Evolutionary conservation across 75 land plant genomes (phyloP), one percentile per base, ranked within the genome.

Genomic region (Pinus tabuliformis): DNA sequence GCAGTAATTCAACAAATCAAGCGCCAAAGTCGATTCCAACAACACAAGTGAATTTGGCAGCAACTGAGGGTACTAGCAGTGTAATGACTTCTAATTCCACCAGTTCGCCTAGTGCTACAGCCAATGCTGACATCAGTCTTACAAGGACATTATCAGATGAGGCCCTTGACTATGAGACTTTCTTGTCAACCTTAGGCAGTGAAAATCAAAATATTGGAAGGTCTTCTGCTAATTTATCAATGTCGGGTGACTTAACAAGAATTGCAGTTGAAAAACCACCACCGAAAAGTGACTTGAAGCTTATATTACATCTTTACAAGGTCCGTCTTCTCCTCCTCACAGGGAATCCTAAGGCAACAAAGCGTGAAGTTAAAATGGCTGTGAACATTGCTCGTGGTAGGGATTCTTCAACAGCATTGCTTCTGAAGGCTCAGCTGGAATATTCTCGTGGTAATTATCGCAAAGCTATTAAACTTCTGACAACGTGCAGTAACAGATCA

Each of bases 381-480:
- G 86, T 97, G 92, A 93, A 93, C 75, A 79, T 92, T 49, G 90
- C 93, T 30, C 92, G 91, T 45, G 93, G 83, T 16, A 76, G 77
- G 72, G 99, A 97, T 82, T 87, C 90, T 8, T 78, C 95, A 24
- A 86, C 78, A 62, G 98, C 93, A 72, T 83, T 95, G 56, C 84
- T 93, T 60, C 79, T 97, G 82, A 97, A 97, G 80, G 86, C 98
- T 37, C 91, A 97, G 86, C 78, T 97, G 37, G 94, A 97, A 68
- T 90, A 91, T 89, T 93, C 90, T 70, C 95, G 98, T 70, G 94
- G 94, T 24, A 97, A 97, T 81, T 78, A 91, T 66, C 84, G 85
- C 5, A 97, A 97, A 79, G 96, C 99, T 37, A 82, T 91, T 15
- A 97, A 95, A 82, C 87, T 93, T 49, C 72, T 97, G 77, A 80